These are phyloP conservation scores for Dissophora ornata DNA, from an alignment of 192 early-diverging fungal genomes.

Conservation along the genomic window DNA sequence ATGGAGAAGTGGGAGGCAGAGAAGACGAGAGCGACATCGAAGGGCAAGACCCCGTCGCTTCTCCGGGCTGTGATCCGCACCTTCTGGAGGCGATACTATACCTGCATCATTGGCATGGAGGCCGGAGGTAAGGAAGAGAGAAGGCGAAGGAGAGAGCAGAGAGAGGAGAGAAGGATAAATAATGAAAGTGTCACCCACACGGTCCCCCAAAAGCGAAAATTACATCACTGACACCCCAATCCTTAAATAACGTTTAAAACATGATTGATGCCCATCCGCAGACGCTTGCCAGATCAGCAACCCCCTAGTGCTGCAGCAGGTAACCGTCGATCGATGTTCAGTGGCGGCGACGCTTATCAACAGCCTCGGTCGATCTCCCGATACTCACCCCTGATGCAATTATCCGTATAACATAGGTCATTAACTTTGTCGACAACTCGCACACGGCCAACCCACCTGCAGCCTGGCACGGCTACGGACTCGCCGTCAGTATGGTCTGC, in stretches of 20 bases:
- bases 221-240: no score
- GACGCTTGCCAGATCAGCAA: constrained; percentile 36
- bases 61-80: constrained; percentile 21
- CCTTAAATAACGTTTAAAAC: no score
- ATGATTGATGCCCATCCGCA: background rate
- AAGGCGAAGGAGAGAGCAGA: constrained; percentile 4
- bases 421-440: constrained; percentile 28
- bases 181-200: no score
- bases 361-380: no score
- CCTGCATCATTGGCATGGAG: constrained; percentile 35
- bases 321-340: constrained; percentile 1
- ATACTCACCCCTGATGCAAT: background rate
- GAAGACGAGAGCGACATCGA: constrained; percentile 9
- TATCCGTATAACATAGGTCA: constrained; percentile 27
- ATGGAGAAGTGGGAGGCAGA: constrained; percentile 27
- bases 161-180: no score
- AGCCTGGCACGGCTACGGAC: constrained; percentile 40
- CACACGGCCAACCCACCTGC: constrained; percentile 15
- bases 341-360: no score
- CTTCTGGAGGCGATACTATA: constrained; percentile 36
- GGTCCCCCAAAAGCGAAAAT: no score
- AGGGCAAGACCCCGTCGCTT: constrained; percentile 28
- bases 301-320: constrained; percentile 34
- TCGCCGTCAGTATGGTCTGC: constrained; percentile 22
- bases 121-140: constrained; percentile 26